Evolutionary conservation across 768 basidiomycete genomes (phyloP), one percentile per base, ranked within the genome.

Genomic region (Tylopilus rubrobrunneus): DNA sequence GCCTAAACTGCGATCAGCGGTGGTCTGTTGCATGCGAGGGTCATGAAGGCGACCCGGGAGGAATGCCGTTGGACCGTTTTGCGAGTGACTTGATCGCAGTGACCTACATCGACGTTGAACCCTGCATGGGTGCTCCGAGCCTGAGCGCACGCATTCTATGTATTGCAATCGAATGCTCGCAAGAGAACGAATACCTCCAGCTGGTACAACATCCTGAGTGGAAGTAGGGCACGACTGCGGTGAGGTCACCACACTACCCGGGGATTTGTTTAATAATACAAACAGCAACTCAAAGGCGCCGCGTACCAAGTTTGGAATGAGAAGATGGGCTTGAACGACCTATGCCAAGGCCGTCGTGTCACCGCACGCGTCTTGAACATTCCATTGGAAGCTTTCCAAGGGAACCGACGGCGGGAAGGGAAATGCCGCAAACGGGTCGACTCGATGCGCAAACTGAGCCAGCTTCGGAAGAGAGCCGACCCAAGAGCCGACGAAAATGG

Each of bases 361-460:
- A 29, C 58, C 43, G 49, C 49, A 15, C n/a, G 9, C 46, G 42
- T 29, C 12, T 44, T 42, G 57, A 53, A 59, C 10, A 48, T 64
- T 67, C 63, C 19, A 58, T 64, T 50, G 55, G 66, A 67, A 66
- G 42, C 41, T 21, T 59, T 67, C 62, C 41, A 52, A 27, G 31
- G n/a, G 45, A 41, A 50, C 51, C 49, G 46, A 52, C 50, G n/a
- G 37, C 45, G 45, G 64, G n/a, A 19, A n/a, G 56, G 48, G 41
- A 44, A 60, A 52, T 60, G 47, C 53, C 51, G 42, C 43, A 33
- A 48, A 56, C 29, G 17, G 34, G 15, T 33, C 37, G 40, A 39
- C 36, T 37, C 15, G 17, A 14, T n/a, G 39, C 17, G 5, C 46
- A 37, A 56, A 60, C 40, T 51, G 41, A 59, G 47, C 57, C 44